These are phyloP conservation scores for Pyrus hybrid DNA, from an alignment of 331 rosid genomes.

Conservation along the genomic window DNA sequence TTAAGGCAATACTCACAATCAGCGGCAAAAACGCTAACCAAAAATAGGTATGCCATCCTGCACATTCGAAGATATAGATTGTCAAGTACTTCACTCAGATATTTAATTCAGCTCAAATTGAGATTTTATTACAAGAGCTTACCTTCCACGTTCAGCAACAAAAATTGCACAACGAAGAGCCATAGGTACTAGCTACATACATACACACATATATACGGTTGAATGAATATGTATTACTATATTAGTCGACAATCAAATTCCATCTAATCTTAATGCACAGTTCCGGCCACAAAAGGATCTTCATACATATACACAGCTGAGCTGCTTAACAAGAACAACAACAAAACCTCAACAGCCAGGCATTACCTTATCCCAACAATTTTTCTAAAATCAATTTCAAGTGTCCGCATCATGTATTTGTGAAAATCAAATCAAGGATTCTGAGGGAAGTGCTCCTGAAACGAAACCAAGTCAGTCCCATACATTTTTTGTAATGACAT, in stretches of 20 bases:
- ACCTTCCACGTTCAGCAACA: constrained; percentile 74
- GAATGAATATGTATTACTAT: background rate
- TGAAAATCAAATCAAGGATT: constrained; percentile 35
- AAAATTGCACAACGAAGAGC: constrained; percentile 85
- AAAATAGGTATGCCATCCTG: constrained; percentile 95
- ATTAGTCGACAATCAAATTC: constrained; percentile 13
- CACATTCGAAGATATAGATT: constrained; percentile 6
- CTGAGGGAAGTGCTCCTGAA: constrained; percentile 37
- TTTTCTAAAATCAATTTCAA: constrained; percentile 62
- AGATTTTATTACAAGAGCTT: constrained; percentile 15
- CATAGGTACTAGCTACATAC: constrained; percentile 72
- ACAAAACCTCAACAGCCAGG: background rate
- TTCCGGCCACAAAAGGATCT: background rate
- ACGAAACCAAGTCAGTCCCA: background rate
- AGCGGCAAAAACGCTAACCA: constrained; percentile 89
- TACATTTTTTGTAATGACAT: background rate
- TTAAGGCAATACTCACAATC: constrained; percentile 47
- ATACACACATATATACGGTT: background rate
- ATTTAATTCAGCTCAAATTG: background rate
- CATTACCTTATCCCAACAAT: constrained; percentile 78
- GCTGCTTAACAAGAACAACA: background rate
- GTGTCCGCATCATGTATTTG: constrained; percentile 44
- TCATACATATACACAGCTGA: background rate
- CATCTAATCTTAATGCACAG: background rate
- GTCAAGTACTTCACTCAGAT: background rate